These are phyloP conservation scores for Fraxinus angustifolia DNA, from an alignment of 305 asterid species.

Conservation along the genomic window DNA sequence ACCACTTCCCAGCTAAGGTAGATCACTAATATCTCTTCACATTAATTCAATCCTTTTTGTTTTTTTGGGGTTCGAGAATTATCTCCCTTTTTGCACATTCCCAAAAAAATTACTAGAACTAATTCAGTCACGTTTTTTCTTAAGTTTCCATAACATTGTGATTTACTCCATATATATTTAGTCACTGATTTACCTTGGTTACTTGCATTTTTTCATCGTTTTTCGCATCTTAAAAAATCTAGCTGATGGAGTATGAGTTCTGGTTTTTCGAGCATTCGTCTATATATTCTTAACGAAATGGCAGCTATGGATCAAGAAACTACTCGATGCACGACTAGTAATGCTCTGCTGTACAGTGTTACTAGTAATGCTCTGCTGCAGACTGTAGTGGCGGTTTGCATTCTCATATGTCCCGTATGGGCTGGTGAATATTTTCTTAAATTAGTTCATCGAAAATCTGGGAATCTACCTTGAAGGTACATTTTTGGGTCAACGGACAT, in stretches of 20 bases:
- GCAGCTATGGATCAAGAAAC: slow-evolving; percentile 30
- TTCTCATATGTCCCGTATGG: too few relatives aligned
- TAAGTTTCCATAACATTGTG: not conserved
- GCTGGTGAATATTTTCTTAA: too few relatives aligned
- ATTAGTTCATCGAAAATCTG: too few relatives aligned
- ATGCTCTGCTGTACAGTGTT: too few relatives aligned
- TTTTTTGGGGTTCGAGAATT: not conserved
- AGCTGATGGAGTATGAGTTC: too few relatives aligned
- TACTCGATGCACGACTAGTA: not conserved
- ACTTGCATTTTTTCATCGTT: too few relatives aligned
- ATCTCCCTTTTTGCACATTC: not conserved
- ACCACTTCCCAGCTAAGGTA: not conserved
- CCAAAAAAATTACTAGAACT: not conserved
- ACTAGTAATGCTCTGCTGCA: too few relatives aligned
- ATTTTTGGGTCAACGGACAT: too few relatives aligned
- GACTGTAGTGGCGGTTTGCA: too few relatives aligned
- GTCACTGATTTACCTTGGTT: not conserved
- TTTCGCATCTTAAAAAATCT: too few relatives aligned
- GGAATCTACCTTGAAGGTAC: too few relatives aligned
- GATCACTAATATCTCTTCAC: not conserved
- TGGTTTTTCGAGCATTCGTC: too few relatives aligned
- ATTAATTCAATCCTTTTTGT: not conserved
- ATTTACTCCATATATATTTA: not conserved
- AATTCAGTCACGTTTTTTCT: not conserved
- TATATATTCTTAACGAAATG: slow-evolving; percentile 11